Conservation (phyloP, 2,329 filamentous ascomycete species). For the Hymenoscyphus fructigenus region DNA sequence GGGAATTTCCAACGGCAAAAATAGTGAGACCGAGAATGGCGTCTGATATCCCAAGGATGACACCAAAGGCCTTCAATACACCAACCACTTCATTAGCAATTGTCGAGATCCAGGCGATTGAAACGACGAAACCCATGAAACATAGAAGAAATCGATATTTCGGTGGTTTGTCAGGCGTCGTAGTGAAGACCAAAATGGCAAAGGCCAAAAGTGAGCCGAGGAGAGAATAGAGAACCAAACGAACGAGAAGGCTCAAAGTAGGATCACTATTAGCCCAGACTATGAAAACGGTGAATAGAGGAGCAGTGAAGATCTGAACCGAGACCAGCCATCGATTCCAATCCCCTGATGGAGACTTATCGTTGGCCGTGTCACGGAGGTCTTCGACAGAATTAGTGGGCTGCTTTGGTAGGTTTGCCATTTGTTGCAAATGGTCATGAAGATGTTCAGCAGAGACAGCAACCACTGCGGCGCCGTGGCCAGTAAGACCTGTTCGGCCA, state of each 20-base stretch:
- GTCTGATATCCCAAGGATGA: conserved; percentile 90
- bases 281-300: conserved; percentile 76
- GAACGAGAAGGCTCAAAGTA: conserved; percentile 51
- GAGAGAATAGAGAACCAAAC: conserved; percentile 63
- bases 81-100: conserved; percentile 95
- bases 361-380: conserved; percentile 11
- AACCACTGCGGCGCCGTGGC: conserved; percentile 37
- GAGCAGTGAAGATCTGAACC: conserved; percentile 82
- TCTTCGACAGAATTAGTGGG: conserved; percentile 11
- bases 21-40: conserved; percentile 92
- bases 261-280: conserved; percentile 71
- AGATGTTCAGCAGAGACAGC: conserved; percentile 34
- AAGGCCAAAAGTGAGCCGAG: conserved; percentile 68
- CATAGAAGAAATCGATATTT: conserved; percentile 77
- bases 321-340: conserved; percentile 94
- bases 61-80: conserved; percentile 87
- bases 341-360: conserved; percentile 33
- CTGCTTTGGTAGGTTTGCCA: neutral
- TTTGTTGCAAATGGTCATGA: conserved; percentile 23
- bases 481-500: conserved; percentile 29
- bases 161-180: conserved; percentile 64
- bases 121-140: conserved; percentile 85
- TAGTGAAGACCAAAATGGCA: conserved; percentile 64
- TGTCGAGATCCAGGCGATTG: conserved; percentile 94
- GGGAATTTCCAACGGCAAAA: conserved; percentile 93